These are phyloP conservation scores for Lactarius hatsudake DNA, from an alignment of 768 basidiomycete genomes.

Conservation along the genomic window DNA sequence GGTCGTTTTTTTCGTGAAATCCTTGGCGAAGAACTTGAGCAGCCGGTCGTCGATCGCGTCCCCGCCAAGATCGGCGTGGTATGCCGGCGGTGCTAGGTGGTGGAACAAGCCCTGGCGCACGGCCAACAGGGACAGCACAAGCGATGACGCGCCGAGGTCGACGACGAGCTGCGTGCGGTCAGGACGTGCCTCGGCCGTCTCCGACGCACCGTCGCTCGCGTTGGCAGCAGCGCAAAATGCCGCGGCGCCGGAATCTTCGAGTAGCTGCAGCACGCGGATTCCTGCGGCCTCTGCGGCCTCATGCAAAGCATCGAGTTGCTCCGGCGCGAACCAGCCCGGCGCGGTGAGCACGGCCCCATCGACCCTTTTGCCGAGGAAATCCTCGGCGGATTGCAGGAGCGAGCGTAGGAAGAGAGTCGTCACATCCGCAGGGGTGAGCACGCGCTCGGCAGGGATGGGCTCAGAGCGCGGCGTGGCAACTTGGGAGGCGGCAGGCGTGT, in stretches of 20 bases:
- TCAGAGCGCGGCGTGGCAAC: constrained; percentile 71
- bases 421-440: constrained; percentile 80
- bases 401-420: constrained; percentile 82
- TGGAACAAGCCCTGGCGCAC: constrained; percentile 73
- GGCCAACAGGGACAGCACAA: constrained; percentile 66
- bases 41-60: constrained; percentile 77
- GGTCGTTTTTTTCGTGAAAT: constrained; percentile 96
- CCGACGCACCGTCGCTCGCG: constrained; percentile 36
- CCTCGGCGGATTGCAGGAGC: constrained; percentile 81
- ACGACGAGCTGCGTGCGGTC: constrained; percentile 82
- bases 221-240: constrained; percentile 44
- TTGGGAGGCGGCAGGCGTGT: constrained; percentile 64
- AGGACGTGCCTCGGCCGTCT: constrained; percentile 40
- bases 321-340: constrained; percentile 69
- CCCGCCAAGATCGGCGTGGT: constrained; percentile 51
- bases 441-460: constrained; percentile 62
- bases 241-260: constrained; percentile 85
- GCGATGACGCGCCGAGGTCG: constrained; percentile 75
- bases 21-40: constrained; percentile 88
- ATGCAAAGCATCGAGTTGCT: constrained; percentile 66
- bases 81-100: constrained; percentile 49
- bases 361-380: constrained; percentile 81
- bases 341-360: constrained; percentile 81
- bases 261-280: constrained; percentile 76
- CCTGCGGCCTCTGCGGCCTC: constrained; percentile 78